Base-by-base conservation (phyloP, 306 rosid genomes). In the Oxytropis ochrocephala region DNA sequence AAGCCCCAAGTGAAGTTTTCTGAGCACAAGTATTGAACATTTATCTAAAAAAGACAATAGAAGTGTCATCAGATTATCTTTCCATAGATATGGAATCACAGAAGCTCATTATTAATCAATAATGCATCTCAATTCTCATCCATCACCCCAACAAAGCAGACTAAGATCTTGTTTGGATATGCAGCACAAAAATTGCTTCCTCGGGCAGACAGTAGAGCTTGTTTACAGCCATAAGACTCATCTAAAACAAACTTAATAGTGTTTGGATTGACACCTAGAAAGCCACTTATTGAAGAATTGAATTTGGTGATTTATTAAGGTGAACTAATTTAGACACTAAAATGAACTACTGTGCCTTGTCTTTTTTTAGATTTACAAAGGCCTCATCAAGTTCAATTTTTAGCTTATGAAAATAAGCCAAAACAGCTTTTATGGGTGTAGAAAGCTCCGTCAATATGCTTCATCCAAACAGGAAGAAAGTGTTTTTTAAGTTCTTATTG, bases 401-500 rank as follows among this genome's bases (percentile, higher is more conserved):
- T 66, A 29, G 72, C 19, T 13, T 0, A 35, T 18, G 9, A 27
- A 44, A 29, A 65, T 46, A 46, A 29, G 44, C 11, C 48, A 49
- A 18, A 48, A 14, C 11, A 30, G 46, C 46, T 47, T 32, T 30
- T 27, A 50, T 35, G 48, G 30, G 18, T 32, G 49, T 18, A 17
- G 18, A 71, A 71, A 46, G 67, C 14, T 71, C 36, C 6, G n/a
- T 46, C 29, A 70, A 70, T 21, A 51, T 35, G 73, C 39, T 36
- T 54, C 29, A 59, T 47, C 16, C 57, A 46, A 57, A 30, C 24
- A 58, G 60, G 8, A 38, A 11, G 0, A 10, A 47, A 44, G 47
- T 60, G 30, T 36, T 60, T 48, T 8, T n/a, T 21, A 50, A 48
- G 42, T 60, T 60, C 43, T 44, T 19, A 10, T 36, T 13, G 7